Evolutionary conservation across 2,329 filamentous ascomycete genomes (phyloP).

Genomic region (Plectosphaerella sp.): DNA sequence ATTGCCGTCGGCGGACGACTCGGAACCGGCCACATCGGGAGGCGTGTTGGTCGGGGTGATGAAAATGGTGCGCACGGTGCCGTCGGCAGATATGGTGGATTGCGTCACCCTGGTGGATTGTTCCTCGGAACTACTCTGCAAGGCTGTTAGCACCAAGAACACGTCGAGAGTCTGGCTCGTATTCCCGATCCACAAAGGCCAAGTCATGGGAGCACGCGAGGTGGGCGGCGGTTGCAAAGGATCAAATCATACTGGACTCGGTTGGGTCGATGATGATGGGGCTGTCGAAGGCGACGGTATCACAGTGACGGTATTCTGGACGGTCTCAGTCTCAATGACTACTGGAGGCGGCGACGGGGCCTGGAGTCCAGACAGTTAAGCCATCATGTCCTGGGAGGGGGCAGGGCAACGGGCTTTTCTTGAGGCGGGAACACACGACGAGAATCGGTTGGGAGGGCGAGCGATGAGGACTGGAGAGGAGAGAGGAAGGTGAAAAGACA

Average conservation of each 20-base stretch:
- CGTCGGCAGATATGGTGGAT: slow-evolving; percentile 51
- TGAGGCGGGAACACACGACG: too few species aligned
- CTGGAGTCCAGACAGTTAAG: slow-evolving; percentile 18
- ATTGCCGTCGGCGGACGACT: slow-evolving; percentile 2
- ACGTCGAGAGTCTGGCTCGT: neutral
- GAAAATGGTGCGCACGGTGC: slow-evolving; percentile 51
- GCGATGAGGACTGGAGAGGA: neutral
- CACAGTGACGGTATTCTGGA: slow-evolving; percentile 24
- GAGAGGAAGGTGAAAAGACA: slow-evolving; percentile 11
- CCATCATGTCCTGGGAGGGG: slow-evolving; percentile 6
- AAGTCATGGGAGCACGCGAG: neutral
- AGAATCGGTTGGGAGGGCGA: neutral
- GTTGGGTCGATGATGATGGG: neutral
- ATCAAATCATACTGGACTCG: slow-evolving; percentile 1
- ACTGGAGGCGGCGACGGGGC: slow-evolving; percentile 17
- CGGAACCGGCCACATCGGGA: slow-evolving; percentile 12
- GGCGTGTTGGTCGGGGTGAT: slow-evolving; percentile 36
- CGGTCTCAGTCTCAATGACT: slow-evolving; percentile 24
- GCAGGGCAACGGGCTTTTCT: neutral
- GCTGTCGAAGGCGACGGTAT: neutral
- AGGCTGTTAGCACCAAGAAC: neutral
- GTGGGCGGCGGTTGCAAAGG: neutral
- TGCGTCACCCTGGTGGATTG: neutral
- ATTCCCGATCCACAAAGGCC: neutral
- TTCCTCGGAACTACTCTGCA: neutral